Evolutionary conservation across 176 grass and related monocot species (phyloP), one percentile per base, ranked within the genome.

Genomic region (Juncus effusus): DNA sequence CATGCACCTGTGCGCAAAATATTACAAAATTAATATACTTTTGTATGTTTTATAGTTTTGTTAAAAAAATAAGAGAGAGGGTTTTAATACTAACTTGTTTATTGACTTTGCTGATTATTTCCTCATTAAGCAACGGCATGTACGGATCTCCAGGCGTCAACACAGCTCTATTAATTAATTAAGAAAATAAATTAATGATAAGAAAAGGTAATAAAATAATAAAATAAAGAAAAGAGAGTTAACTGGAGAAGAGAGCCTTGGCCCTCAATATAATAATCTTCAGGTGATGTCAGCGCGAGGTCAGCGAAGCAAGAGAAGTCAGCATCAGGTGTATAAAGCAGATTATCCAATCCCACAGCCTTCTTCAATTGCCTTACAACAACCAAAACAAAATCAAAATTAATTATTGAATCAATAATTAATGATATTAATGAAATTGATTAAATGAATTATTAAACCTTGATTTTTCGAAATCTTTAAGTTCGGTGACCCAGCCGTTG

Each of bases 221-320:
- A 9, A 72, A 62, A 47, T 6, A 53, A 3, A 65, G 62, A 59
- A 41, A 2, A 2, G 45, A 42, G 4, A 72, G 64, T 86, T 97
- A 86, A 97, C 93, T 97, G 93, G 80, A 97, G 87, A 49, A 97
- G 75, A 76, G 93, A 97, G 63, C 93, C 93, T 86, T 97, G 88
- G 58, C 93, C 93, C 88, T 89, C 82, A 52, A 89, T 89, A 59
- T 91, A 91, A 70, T 97, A 97, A 83, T 97, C 64, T 77, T 86
- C 88, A 73, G 93, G 93, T 65, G 93, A 97, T 74, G 93, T 61
- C n/a, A 97, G 82, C 49, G 93, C 93, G 74, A 97, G 93, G 60
- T 97, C 93, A 8, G 93, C 84, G 75, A 97, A 97, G 64, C 93
- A 97, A 13, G 93, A 97, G 58, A 97, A 97, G 61, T 97, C 93